phyloP scores from a whole-genome alignment of 192 early-diverging fungal genomes.

The Entomortierella beljakovae region DNA sequence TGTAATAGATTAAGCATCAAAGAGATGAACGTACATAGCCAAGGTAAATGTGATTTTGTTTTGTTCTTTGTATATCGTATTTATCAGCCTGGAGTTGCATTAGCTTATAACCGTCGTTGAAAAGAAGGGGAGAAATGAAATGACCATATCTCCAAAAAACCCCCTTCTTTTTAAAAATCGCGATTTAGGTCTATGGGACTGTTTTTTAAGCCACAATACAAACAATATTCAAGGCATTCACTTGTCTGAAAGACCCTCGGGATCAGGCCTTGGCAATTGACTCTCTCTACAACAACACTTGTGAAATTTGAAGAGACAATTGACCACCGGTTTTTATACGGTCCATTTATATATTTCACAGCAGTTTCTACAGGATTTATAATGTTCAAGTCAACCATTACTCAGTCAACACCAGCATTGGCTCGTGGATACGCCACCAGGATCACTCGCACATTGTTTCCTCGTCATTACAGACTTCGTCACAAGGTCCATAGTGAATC shows the following conservation, averaged over 20 bases:
- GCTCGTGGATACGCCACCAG: constrained; percentile 38
- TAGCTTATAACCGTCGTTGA: too few relatives aligned
- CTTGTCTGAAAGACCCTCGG: background rate
- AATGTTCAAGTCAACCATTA: constrained; percentile 37
- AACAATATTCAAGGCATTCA: background rate
- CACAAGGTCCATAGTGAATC: constrained; percentile 30
- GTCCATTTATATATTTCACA: background rate
- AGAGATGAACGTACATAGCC: too few relatives aligned
- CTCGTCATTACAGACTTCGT: constrained; percentile 50
- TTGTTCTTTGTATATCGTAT: too few relatives aligned
- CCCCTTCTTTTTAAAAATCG: background rate
- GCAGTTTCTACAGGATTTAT: background rate
- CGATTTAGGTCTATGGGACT: background rate
- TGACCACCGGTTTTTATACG: too few relatives aligned
- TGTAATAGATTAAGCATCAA: too few relatives aligned
- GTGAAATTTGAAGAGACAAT: background rate
- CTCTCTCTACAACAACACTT: background rate
- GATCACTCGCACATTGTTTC: constrained; percentile 47
- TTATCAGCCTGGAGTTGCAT: too few relatives aligned
- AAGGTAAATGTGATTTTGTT: too few relatives aligned
- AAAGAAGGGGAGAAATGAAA: too few relatives aligned
- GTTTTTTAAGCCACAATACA: constrained; percentile 12
- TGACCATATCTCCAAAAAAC: too few relatives aligned
- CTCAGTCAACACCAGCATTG: constrained; percentile 16
- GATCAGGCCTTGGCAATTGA: background rate